Evolutionary conservation across 202 grass and related monocot species (phyloP).

Genomic region (Setaria italica): DNA sequence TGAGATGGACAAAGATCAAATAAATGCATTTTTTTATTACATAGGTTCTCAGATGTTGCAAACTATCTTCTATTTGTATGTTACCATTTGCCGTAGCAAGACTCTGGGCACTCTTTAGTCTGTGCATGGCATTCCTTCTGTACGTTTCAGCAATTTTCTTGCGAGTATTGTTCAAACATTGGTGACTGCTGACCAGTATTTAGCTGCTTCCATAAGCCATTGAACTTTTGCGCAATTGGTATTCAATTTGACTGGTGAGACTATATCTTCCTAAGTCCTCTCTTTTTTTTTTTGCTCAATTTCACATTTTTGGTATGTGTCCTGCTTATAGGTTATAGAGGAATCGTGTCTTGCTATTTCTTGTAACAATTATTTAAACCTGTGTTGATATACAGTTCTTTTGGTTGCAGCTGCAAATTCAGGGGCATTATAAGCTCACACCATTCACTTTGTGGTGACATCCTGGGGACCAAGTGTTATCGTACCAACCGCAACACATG

Average conservation of each 20-base stretch:
- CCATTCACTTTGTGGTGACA: not conserved
- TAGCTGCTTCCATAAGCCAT: not conserved
- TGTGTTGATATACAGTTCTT: constrained; percentile 2
- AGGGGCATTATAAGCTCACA: not conserved
- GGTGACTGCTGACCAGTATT: constrained; percentile 10
- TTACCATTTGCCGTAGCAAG: constrained; percentile 9
- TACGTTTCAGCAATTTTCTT: not conserved
- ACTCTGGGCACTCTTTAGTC: not conserved
- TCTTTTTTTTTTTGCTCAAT: not conserved
- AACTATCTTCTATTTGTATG: not conserved
- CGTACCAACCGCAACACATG: not conserved
- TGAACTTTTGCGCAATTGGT: constrained; percentile 5
- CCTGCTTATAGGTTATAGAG: constrained; percentile 3
- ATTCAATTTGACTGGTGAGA: constrained; percentile 31
- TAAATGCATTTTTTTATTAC: constrained; percentile 44
- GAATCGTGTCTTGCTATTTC: constrained; percentile 8
- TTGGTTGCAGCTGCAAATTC: constrained; percentile 15
- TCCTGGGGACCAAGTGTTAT: not conserved
- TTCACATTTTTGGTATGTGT: not conserved
- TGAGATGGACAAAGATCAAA: constrained; percentile 51
- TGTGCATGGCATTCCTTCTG: not conserved
- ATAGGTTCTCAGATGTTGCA: not conserved
- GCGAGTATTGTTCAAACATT: not conserved
- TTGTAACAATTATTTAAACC: not conserved
- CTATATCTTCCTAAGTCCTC: constrained; percentile 16